Base-by-base conservation (phyloP, 2,329 filamentous ascomycete genomes). In the Talaromyces sp. region DNA sequence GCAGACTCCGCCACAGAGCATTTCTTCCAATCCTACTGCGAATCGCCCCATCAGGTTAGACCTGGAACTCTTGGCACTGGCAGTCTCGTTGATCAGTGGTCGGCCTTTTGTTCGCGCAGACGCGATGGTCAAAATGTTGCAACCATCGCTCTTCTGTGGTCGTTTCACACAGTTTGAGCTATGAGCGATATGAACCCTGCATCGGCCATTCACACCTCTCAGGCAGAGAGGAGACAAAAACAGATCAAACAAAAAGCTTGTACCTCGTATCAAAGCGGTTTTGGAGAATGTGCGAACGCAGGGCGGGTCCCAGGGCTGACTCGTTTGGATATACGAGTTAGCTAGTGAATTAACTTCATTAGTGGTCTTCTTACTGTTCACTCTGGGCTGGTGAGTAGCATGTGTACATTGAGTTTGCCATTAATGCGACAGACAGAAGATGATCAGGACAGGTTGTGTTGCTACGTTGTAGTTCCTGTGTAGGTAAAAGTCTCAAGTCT, bases 1-100 rank as follows among this genome's bases (percentile, higher is more conserved):
- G 59, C 59, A 61, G 59, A 55, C 59, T 61, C 46, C 59, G 48
- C 48, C 59, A 44, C 50, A 25, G n/a, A 18, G 37, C 3, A 11
- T 14, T 50, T 59, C 37, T 57, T 14, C 54, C 54, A 57, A 54
- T 54, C 25, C 31, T 6, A 33, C 18, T 28, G 8, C 28, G 28
- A 31, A 14, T 28, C 23, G 28, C 48, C 16, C 48, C 16, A 33
- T 21, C 48, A 12, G 28, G 50, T 16, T 54, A 35, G 50, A 6
- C n/a, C n/a, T 37, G n/a, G 50, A 35, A 12, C 35, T 37, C 50
- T 54, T 54, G 50, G 50, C 50, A 54, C 50, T 35, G 28, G 50
- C 28, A 21, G 48, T 5, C 50, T 54, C n/a, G 31, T 11, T 54
- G 31, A 35, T 54, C 50, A 54, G n/a, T 54, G 50, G 28, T 23